Percentiles rank a stretch among this genome's conserved stretches.
Conservation (phyloP, 1,284 basidiomycete genomes). For the Gomphus bonarii region DNA sequence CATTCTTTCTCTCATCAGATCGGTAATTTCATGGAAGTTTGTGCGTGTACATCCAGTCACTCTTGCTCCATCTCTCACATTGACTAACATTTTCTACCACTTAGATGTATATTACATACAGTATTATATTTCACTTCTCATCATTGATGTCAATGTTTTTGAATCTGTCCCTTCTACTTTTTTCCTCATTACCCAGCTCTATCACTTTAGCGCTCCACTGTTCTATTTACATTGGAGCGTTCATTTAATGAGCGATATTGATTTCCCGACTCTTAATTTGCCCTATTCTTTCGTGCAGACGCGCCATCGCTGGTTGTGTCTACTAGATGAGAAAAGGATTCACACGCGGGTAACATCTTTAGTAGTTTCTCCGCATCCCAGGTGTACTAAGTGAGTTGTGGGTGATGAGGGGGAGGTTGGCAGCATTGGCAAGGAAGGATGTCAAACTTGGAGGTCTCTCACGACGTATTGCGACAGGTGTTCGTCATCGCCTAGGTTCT, state of each 20-base stretch:
- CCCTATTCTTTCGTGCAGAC: slow-evolving; percentile 25
- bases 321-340: slow-evolving; percentile 34
- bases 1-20: slow-evolving; percentile 26
- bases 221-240: slow-evolving; percentile 49
- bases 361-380: neutral
- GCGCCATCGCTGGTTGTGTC: slow-evolving; percentile 17
- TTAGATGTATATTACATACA: slow-evolving; percentile 12
- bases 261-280: slow-evolving; percentile 34
- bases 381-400: no score
- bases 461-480: no score
- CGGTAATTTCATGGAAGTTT: slow-evolving; percentile 29
- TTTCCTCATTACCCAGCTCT: slow-evolving; percentile 20
- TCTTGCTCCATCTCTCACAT: slow-evolving; percentile 16
- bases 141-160: slow-evolving; percentile 1
- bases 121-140: neutral
- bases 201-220: slow-evolving; percentile 74
- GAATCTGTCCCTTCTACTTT: neutral
- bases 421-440: no score
- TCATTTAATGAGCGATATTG: slow-evolving; percentile 77
- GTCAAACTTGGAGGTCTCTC: no score
- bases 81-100: neutral
- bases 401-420: no score
- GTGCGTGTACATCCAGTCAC: slow-evolving; percentile 15
- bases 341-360: slow-evolving; percentile 46
- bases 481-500: no score